Base-by-base conservation (phyloP, 768 basidiomycete genomes). In the Tylopilus sp. region DNA sequence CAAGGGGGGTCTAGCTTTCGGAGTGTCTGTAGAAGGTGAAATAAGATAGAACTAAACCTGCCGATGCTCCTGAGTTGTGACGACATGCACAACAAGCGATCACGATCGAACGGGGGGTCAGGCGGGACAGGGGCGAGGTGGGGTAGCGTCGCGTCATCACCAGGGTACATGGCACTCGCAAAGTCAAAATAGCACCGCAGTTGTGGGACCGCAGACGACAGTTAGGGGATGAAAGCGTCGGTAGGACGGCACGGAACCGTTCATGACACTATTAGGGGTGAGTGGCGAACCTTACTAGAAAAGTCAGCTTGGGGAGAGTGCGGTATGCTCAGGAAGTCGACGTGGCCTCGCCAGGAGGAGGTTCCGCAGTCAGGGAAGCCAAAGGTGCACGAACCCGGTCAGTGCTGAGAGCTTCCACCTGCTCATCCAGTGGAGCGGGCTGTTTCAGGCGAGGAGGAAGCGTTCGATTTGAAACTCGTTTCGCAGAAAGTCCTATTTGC, bases 111-210 rank as follows among this genome's bases (percentile, higher is more conserved):
- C 24, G 65, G 53, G 48, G 56, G 45, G 47, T 65, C 63, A 8
- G 75, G 64, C 54, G 74, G 70, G 54, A 76, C 73, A 1, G 63
- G 54, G 19, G 45, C 28, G 16, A 74, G 64, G 53, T 21, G 52
- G 14, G 60, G 43, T 21, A 45, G 51, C 24, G 45, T 28, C 14
- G 14, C 24, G 29, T 26, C 12, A 25, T 45, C 53, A 10, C 11
- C 22, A 13, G 72, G 75, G 44, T 69, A 75, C 66, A 76, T 69
- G 6, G 70, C 69, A n/a, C 64, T 55, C 54, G 76, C 74, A 56
- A 73, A 74, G 47, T 70, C 56, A 30, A 71, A 53, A 50, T 42
- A 57, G 38, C 60, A 61, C 33, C 59, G 56, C 41, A 48, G 43
- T 42, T 61, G 53, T 9, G 60, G 63, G n/a, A 60, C 63, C 64